Percentiles rank a stretch among this genome's conserved stretches.
phyloP scores from a whole-genome alignment of 768 basidiomycete species.

The Mycena olivaceomarginata region DNA sequence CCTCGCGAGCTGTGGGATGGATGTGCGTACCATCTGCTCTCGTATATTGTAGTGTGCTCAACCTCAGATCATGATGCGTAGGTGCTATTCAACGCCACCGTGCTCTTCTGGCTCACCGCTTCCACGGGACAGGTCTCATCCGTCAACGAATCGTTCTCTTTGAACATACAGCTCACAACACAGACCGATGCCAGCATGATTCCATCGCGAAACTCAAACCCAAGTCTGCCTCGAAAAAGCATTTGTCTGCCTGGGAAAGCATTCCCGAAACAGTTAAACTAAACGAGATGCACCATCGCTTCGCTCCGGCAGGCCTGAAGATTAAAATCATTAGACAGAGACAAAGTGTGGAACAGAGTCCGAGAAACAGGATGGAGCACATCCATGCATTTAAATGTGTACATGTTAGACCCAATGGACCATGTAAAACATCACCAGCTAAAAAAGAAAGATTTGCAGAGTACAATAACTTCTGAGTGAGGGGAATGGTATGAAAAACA shows the following conservation, averaged over 20 bases:
- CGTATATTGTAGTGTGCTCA: no score
- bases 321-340: not conserved
- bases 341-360: slow-evolving; percentile 5
- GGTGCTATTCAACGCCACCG: no score
- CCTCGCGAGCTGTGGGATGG: no score
- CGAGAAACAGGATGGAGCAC: not conserved
- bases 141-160: slow-evolving; percentile 7
- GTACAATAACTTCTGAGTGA: slow-evolving; percentile 1
- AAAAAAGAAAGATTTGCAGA: not conserved
- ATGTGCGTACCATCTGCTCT: no score
- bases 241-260: not conserved
- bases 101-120: not conserved
- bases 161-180: not conserved
- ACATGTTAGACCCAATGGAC: slow-evolving; percentile 6
- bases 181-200: slow-evolving; percentile 9
- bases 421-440: not conserved
- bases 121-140: slow-evolving; percentile 4
- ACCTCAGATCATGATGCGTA: no score
- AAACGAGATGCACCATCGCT: slow-evolving; percentile 3
- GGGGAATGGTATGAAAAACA: not conserved
- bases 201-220: slow-evolving; percentile 3
- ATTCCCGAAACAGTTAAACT: slow-evolving; percentile 1
- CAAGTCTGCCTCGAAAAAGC: slow-evolving; percentile 9
- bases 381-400: slow-evolving; percentile 8
- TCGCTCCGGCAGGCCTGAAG: slow-evolving; percentile 8